Evolutionary conservation across 2,329 filamentous ascomycete genomes (phyloP).

Genomic region (Sarocladium oryzae): DNA sequence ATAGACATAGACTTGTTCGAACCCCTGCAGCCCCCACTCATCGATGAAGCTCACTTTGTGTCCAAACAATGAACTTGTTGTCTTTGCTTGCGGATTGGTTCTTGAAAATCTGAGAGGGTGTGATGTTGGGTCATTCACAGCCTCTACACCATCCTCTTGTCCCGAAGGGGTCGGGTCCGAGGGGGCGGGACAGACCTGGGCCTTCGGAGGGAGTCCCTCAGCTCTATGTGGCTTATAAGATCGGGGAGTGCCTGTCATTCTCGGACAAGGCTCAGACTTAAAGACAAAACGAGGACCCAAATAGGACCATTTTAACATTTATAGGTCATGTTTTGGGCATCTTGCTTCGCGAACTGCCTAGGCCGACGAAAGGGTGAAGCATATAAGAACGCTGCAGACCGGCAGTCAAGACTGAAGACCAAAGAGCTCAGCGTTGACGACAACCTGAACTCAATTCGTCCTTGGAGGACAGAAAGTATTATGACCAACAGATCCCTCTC

Average conservation of each 20-base stretch:
- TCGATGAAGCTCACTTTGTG: not conserved
- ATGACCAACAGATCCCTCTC: not conserved
- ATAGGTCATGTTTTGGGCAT: not conserved
- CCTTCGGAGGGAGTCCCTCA: not conserved
- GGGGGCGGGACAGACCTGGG: not conserved
- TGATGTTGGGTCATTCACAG: not conserved
- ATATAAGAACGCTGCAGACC: not conserved
- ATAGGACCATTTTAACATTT: not conserved
- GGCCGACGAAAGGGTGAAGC: not conserved
- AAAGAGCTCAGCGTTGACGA: not conserved
- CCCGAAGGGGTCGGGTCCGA: not conserved
- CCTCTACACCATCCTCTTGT: not conserved
- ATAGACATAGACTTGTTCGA: not conserved
- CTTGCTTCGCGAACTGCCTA: not conserved
- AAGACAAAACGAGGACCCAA: not conserved
- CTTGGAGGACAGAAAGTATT: not conserved
- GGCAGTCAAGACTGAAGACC: not conserved
- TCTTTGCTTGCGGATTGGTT: not conserved
- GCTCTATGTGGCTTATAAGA: conserved; percentile 3
- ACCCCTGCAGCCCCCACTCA: not conserved
- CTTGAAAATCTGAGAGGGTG: not conserved
- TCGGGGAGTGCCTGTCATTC: not conserved
- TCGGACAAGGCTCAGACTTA: not conserved
- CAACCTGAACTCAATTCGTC: not conserved
- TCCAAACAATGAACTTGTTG: not conserved